Evolutionary conservation across 139 green algal species (phyloP), one percentile per base, ranked within the genome.

Genomic region (Limnomonas spitsbergensis): DNA sequence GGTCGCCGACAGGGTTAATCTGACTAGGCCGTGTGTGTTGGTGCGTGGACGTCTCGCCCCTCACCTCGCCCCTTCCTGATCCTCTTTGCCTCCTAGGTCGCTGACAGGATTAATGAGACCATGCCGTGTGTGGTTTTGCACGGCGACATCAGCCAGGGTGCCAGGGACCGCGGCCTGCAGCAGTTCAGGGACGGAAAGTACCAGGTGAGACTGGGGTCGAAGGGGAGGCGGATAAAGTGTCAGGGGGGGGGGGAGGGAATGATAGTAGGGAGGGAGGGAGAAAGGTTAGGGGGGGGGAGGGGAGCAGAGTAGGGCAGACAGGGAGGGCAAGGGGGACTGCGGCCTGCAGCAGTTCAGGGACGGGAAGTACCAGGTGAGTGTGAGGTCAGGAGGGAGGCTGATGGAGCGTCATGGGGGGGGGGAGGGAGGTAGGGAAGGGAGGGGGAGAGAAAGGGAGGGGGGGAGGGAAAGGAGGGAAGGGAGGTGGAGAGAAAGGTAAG

Each of bases 61-160:
- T n/a, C n/a, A n/a, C n/a, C n/a, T n/a, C n/a, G n/a, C n/a, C n/a
- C n/a, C n/a, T n/a, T n/a, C n/a, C n/a, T n/a, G n/a, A n/a, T n/a
- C n/a, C n/a, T n/a, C n/a, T n/a, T n/a, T n/a, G n/a, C n/a, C n/a
- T n/a, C n/a, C n/a, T 93, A 98, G 82, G 84, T 98, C 53, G 84
- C 89, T n/a, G 81, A 85, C 40, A 66, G 42, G 3, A 80, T 99
- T 72, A 73, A 71, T 38, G 84, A 94, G 74, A 81, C 67, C 35
- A 74, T 80, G 29, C 36, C 76, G 0, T 87, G 82, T 34, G 87
- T 90, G 34, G 90, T 91, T 7, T 89, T 98, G 76, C 96, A 98
- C 80, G 96, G 96, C 37, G 96, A 99, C 89, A 95, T 99, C 77
- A 56, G 87, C 2, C 96, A 98, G 87, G 68, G 69, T 2, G 84